Percentiles rank a stretch among this genome's conserved stretches.
phyloP scores from a whole-genome alignment of 805 yeast species.

The Suhomyces sp. region DNA sequence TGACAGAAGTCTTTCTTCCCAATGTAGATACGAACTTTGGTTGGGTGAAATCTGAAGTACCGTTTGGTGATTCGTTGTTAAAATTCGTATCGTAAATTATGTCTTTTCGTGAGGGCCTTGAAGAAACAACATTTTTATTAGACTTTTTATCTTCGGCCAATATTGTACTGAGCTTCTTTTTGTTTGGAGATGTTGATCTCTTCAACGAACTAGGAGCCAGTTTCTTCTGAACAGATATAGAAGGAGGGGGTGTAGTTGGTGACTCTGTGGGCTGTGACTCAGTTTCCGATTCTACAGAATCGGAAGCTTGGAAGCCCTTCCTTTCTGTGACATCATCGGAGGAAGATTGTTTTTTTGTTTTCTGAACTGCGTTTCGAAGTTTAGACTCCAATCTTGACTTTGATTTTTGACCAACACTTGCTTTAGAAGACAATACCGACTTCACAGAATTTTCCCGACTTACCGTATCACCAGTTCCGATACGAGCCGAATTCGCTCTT shows the following conservation, averaged over 20 bases:
- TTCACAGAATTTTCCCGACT: conserved; percentile 6
- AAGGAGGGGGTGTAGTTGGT: conserved; percentile 20
- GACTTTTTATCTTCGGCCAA: conserved; percentile 13
- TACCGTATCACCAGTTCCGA: conserved; percentile 1
- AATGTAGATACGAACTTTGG: conserved; percentile 28
- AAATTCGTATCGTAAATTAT: conserved; percentile 19
- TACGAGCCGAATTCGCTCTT: conserved; percentile 31
- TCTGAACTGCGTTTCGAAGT: conserved; percentile 26
- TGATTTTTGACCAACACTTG: conserved; percentile 17
- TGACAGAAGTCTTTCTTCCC: conserved; percentile 33
- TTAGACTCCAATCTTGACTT: conserved; percentile 28
- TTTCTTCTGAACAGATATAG: conserved; percentile 13
- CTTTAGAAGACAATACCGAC: neutral
- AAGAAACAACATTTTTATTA: conserved; percentile 20
- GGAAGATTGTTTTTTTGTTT: conserved; percentile 11
- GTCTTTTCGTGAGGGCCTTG: conserved; percentile 26
- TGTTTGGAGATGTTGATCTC: conserved; percentile 41
- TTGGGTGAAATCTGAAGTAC: conserved; percentile 21
- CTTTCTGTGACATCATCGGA: neutral
- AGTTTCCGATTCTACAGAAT: neutral
- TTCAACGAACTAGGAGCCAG: conserved; percentile 21
- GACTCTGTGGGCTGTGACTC: conserved; percentile 1
- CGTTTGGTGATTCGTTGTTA: conserved; percentile 9
- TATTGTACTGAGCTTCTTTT: conserved; percentile 27
- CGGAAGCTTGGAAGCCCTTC: neutral